Base-by-base conservation (phyloP, 148 eudicot species). In the Chenopodium quinoa region DNA sequence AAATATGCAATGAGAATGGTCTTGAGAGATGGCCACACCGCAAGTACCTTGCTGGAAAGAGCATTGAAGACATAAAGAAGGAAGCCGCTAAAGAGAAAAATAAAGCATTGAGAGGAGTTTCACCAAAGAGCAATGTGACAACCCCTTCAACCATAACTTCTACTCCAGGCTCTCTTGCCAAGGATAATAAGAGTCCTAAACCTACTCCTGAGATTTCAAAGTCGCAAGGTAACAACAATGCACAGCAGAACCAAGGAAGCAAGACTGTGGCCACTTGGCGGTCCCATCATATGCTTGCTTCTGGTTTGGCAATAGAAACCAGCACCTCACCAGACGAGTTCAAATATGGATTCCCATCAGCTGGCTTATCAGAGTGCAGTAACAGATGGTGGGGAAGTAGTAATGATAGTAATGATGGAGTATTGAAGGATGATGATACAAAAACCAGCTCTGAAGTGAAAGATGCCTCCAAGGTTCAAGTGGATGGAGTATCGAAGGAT, bases 21-120 rank as follows among this genome's bases (percentile, higher is more conserved):
- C 93, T 91, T 0, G 87, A 88, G 72, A 82, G 93, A 78, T 91
- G 93, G 93, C 93, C 93, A 11, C 86, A 91, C 70, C 88, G 93
- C 11, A 89, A 89, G 82, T 85, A 84, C 81, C 85, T 87, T 32
- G 85, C 88, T 48, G 92, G 92, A 50, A 90, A 90, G 81, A 87
- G 86, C 82, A 87, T 88, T 64, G 92, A 90, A 78, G 92, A 90
- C 44, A 90, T 90, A 32, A 88, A 88, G 81, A 87, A 63, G 77
- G 91, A 88, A 76, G 91, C 88, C 23, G 81, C 88, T 69, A 75
- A 37, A 71, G 89, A 82, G 46, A 90, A 84, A 86, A 84, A 37
- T 78, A 88, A 79, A 78, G 82, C 76, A n/a, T 44, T 60, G 25
- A 84, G 83, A 66, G 85, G 87, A 71, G 67, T 75, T 63, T 50